phyloP scores from a whole-genome alignment of 1,139 yeast species.

The Hemisphaericaspora xylofermentans region DNA sequence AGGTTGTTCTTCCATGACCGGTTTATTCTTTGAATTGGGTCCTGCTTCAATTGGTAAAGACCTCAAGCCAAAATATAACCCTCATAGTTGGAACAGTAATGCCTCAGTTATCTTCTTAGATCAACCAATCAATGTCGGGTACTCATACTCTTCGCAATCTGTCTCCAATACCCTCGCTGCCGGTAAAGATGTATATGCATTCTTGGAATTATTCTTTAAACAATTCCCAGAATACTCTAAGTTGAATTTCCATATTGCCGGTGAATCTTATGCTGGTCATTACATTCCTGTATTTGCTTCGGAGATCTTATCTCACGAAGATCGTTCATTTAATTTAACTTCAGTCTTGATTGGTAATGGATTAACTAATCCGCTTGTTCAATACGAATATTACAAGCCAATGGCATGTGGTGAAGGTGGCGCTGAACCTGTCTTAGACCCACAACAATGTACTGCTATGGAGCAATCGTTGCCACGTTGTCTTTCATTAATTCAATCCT shows the following conservation, averaged over 20 bases:
- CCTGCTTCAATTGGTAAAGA: slow-evolving; percentile 38
- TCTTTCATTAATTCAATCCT: slow-evolving; percentile 70
- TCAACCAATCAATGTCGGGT: slow-evolving; percentile 62
- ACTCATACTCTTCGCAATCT: slow-evolving; percentile 66
- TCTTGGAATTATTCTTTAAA: slow-evolving; percentile 84
- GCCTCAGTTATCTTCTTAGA: slow-evolving; percentile 48
- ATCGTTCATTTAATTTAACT: slow-evolving; percentile 78
- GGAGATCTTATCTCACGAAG: slow-evolving; percentile 75
- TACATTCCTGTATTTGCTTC: slow-evolving; percentile 92
- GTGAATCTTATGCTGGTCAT: slow-evolving; percentile 99
- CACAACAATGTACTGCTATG: slow-evolving; percentile 81
- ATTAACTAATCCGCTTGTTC: slow-evolving; percentile 87
- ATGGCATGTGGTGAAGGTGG: slow-evolving; percentile 99
- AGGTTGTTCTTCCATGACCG: slow-evolving; percentile 45
- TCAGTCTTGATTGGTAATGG: slow-evolving; percentile 96
- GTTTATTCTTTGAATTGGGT: slow-evolving; percentile 45
- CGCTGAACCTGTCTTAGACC: slow-evolving; percentile 72
- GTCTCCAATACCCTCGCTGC: slow-evolving; percentile 84
- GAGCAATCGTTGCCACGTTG: slow-evolving; percentile 75
- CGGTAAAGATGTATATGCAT: slow-evolving; percentile 89
- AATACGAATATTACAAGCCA: slow-evolving; percentile 85
- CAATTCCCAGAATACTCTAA: slow-evolving; percentile 82
- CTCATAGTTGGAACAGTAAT: slow-evolving; percentile 44
- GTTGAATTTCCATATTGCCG: slow-evolving; percentile 85
- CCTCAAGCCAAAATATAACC: slow-evolving; percentile 39